These are phyloP conservation scores for Vanilla planifolia DNA, from an alignment of 106 monocot species.

Conservation along the genomic window DNA sequence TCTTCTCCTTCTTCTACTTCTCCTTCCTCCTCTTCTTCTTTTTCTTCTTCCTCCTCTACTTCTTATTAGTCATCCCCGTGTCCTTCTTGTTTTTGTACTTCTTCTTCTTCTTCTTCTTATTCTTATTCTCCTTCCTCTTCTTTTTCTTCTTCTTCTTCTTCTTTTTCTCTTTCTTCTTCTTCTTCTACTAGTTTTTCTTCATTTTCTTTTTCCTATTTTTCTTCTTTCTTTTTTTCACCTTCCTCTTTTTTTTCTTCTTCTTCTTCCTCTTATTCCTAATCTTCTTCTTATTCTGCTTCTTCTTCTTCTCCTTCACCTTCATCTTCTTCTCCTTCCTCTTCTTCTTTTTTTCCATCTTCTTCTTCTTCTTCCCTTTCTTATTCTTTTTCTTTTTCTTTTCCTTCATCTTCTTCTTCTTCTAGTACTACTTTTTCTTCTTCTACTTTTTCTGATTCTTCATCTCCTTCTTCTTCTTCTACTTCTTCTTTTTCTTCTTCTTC, in stretches of 20 bases:
- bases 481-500: not conserved
- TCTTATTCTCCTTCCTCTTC: not conserved
- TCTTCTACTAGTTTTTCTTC: no score
- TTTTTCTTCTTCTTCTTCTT: not conserved
- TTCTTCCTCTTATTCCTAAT: not conserved
- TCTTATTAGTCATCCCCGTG: no score
- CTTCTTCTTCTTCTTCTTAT: no score
- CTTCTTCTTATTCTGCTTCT: no score
- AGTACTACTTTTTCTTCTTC: not conserved
- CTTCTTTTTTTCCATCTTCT: no score
- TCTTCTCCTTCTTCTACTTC: not conserved
- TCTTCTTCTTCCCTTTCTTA: not conserved
- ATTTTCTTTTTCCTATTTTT: no score
- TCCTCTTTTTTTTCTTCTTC: not conserved
- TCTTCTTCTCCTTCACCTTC: no score
- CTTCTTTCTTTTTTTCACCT: not conserved
- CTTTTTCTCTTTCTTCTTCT: not conserved
- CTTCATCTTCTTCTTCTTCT: no score
- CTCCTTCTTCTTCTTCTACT: not conserved
- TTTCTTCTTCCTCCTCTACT: no score
- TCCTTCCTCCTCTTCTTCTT: not conserved
- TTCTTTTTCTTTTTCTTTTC: not conserved
- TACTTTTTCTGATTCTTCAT: no score
- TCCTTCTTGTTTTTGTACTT: no score
- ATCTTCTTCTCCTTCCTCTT: no score